Evolutionary conservation across 2,329 filamentous ascomycete species (phyloP).

Genomic region (Didymella segeticola): DNA sequence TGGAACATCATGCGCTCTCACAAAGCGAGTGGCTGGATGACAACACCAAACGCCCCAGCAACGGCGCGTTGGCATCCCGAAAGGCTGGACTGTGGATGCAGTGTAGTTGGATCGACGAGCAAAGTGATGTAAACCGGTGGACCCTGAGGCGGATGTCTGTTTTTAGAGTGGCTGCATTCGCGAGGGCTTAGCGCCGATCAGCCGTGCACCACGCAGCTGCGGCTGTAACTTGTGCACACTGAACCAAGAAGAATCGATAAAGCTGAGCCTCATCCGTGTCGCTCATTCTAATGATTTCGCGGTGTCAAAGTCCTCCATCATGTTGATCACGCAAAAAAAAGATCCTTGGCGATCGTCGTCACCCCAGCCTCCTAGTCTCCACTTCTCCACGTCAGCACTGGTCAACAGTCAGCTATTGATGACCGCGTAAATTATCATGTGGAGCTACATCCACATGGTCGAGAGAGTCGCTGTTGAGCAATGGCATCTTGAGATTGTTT

Average conservation of each 20-base stretch:
- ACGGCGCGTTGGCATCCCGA: constrained; percentile 9
- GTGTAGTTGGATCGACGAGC: constrained; percentile 12
- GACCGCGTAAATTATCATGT: not conserved
- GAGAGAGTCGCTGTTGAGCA: too few species aligned
- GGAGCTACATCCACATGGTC: too few species aligned
- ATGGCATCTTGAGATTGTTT: too few species aligned
- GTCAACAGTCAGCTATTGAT: not conserved
- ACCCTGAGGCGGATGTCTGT: constrained; percentile 16
- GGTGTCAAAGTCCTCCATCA: not conserved
- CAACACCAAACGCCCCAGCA: constrained; percentile 2
- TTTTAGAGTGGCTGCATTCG: constrained; percentile 15
- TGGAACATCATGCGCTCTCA: constrained; percentile 15
- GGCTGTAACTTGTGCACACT: constrained; percentile 5
- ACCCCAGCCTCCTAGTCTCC: constrained; percentile 13
- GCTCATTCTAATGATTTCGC: not conserved
- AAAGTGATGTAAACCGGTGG: constrained; percentile 13
- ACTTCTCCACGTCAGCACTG: constrained; percentile 16
- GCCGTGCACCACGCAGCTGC: constrained; percentile 1
- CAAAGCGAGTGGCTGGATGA: not conserved
- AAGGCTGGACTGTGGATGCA: constrained; percentile 10
- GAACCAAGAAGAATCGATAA: constrained; percentile 7
- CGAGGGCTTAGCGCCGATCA: constrained; percentile 11
- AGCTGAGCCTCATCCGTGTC: not conserved
- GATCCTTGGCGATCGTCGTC: constrained; percentile 7
- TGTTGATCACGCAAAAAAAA: not conserved